phyloP scores from a whole-genome alignment of 2,329 filamentous ascomycete genomes.

The Penicillium sp. region DNA sequence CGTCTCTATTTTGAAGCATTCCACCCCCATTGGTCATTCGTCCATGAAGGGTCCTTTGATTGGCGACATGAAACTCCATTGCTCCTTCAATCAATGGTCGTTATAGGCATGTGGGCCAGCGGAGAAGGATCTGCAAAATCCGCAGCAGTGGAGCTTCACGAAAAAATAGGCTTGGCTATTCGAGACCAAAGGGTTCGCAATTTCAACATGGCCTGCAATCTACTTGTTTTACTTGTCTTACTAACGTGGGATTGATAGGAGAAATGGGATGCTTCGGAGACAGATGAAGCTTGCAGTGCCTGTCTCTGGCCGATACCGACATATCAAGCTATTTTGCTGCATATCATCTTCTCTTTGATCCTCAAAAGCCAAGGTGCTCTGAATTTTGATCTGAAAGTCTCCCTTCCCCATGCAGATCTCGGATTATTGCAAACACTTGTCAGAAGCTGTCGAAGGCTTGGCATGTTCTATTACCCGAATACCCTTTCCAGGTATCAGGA shows the following conservation, averaged over 20 bases:
- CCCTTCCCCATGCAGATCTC: conserved; percentile 3
- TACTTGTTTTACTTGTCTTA: background rate
- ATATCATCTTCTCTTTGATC: conserved; percentile 29
- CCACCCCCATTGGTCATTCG: conserved; percentile 31
- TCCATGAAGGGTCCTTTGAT: conserved; percentile 26
- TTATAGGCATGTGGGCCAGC: conserved; percentile 28
- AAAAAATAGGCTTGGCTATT: background rate
- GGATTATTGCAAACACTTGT: conserved; percentile 25
- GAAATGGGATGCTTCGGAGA: conserved; percentile 23
- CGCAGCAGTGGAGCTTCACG: conserved; percentile 14
- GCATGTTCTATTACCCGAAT: conserved; percentile 31
- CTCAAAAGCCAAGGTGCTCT: background rate
- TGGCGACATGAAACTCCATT: conserved; percentile 21
- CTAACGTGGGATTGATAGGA: conserved; percentile 10
- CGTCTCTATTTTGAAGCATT: conserved; percentile 29
- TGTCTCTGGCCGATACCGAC: conserved; percentile 32
- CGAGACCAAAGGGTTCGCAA: background rate
- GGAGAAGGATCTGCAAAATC: conserved; percentile 16
- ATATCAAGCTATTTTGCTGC: conserved; percentile 34
- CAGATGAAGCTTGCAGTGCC: background rate
- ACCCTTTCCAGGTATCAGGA: conserved; percentile 21
- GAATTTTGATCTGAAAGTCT: conserved; percentile 14
- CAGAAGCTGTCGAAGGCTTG: conserved; percentile 26
- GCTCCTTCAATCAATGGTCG: conserved; percentile 31
- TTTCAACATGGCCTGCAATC: background rate